Base-by-base conservation (phyloP, 441 rosid species). In the Aleurites moluccanus region DNA sequence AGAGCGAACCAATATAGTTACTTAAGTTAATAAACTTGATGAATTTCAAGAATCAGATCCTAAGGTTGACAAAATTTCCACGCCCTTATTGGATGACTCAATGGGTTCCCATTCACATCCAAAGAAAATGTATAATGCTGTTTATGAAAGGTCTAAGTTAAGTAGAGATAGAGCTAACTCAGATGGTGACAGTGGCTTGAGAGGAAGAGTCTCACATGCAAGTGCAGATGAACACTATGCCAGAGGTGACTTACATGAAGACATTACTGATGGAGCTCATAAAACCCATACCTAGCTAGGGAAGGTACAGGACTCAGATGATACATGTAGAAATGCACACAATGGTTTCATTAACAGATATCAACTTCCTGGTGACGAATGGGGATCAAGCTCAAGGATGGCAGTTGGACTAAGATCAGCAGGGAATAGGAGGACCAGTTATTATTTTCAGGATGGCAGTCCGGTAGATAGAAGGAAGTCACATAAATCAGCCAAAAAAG, bases 341-440 rank as follows among this genome's bases (percentile, higher is more conserved):
- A 73, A 55, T 72, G 78, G 65, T 72, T 82, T 83, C 60, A 49
- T 77, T 38, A 79, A 55, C 80, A 82, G 87, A 81, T 61, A 75
- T 65, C 89, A 84, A 83, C 85, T 81, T 82, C 82, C 88, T 38
- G 66, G 62, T 30, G 92, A 89, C 80, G 93, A 91, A 80, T 83
- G 83, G 86, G 91, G 87, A 81, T 89, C 94, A 10, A 73, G 91
- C 81, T 86, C 98, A 61, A 93, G 82, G 81, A 76, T 76, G 82
- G 76, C 88, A 45, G 95, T 90, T 74, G 88, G 97, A 61, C 70
- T 86, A 78, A 89, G 98, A 86, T 91, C 98, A 62, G 82, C 92
- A 44, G 89, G 99, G 84, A 90, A 89, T 77, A 90, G 98, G 86
- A 92, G 89, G 84, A 86, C 85, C 38, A 90, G 84, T 81, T 86